phyloP scores from a whole-genome alignment of 495 filamentous ascomycete genomes.

The Hyaloscypha finlandica region DNA sequence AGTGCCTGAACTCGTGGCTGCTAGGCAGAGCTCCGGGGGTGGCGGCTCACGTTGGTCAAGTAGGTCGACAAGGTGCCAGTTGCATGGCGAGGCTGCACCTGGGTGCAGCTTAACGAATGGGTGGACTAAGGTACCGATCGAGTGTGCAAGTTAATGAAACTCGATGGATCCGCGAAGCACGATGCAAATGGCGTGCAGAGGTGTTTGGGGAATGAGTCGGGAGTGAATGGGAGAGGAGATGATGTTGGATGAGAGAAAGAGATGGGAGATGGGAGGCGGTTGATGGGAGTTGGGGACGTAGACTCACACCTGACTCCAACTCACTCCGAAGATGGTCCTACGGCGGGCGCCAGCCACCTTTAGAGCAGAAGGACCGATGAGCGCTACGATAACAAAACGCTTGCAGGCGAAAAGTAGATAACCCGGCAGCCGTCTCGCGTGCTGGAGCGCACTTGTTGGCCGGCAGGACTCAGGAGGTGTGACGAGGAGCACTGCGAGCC shows the following conservation, averaged over 20 bases:
- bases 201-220: not conserved
- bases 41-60: slow-evolving; percentile 15
- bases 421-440: no score
- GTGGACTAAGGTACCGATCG: slow-evolving; percentile 22
- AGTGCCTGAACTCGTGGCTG: slow-evolving; percentile 28
- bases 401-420: no score
- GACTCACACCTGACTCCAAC: not conserved
- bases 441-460: no score
- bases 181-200: not conserved
- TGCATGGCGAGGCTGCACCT: slow-evolving; percentile 21
- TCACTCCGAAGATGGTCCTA: no score
- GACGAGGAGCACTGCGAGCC: no score
- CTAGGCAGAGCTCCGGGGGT: slow-evolving; percentile 22
- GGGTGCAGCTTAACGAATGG: slow-evolving; percentile 19
- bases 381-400: no score
- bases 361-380: no score
- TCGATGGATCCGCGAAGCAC: slow-evolving; percentile 18
- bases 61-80: not conserved
- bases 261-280: not conserved
- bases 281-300: not conserved
- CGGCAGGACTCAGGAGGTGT: no score
- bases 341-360: no score
- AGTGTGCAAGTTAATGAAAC: slow-evolving; percentile 28
- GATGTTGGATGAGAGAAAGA: not conserved
- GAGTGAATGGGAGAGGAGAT: not conserved